phyloP scores from a whole-genome alignment of 2,329 filamentous ascomycete genomes.

The Biscogniauxia sp. region DNA sequence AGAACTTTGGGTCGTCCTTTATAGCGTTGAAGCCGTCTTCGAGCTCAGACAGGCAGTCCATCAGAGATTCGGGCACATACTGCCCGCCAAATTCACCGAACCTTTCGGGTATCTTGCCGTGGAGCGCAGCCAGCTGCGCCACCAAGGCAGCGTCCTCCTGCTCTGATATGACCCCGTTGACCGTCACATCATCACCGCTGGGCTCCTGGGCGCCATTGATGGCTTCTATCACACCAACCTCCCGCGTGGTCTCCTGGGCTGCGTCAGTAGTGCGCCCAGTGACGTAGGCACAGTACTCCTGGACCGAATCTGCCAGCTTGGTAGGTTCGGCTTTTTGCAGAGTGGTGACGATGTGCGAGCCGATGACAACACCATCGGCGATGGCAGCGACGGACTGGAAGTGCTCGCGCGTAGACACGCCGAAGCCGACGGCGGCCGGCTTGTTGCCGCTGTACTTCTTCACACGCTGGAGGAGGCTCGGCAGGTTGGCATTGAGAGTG shows the following conservation, averaged over 20 bases:
- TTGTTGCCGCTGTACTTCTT: slow-evolving; percentile 90
- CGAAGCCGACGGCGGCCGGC: slow-evolving; percentile 90
- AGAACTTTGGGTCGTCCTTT: slow-evolving; percentile 85
- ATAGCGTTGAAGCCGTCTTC: slow-evolving; percentile 89
- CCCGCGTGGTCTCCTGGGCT: slow-evolving; percentile 49
- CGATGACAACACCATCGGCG: slow-evolving; percentile 93
- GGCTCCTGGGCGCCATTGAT: slow-evolving; percentile 60
- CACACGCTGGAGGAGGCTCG: slow-evolving; percentile 77
- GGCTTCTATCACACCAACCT: slow-evolving; percentile 69
- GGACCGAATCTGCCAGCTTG: slow-evolving; percentile 67
- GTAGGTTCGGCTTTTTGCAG: slow-evolving; percentile 67
- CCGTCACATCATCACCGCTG: slow-evolving; percentile 58
- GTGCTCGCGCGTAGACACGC: slow-evolving; percentile 92
- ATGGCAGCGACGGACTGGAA: slow-evolving; percentile 81
- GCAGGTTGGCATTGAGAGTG: slow-evolving; percentile 75
- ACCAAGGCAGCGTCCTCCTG: slow-evolving; percentile 59
- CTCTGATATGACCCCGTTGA: slow-evolving; percentile 63
- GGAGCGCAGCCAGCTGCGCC: slow-evolving; percentile 82
- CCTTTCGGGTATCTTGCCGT: slow-evolving; percentile 75
- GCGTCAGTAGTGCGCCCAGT: slow-evolving; percentile 44
- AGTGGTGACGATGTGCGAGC: slow-evolving; percentile 88
- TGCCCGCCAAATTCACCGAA: slow-evolving; percentile 97
- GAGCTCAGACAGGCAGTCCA: slow-evolving; percentile 91
- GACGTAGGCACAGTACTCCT: slow-evolving; percentile 79
- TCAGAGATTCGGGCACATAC: slow-evolving; percentile 94